Conservation (phyloP, 768 basidiomycete species). For the Leccinellum rugosiceps region DNA sequence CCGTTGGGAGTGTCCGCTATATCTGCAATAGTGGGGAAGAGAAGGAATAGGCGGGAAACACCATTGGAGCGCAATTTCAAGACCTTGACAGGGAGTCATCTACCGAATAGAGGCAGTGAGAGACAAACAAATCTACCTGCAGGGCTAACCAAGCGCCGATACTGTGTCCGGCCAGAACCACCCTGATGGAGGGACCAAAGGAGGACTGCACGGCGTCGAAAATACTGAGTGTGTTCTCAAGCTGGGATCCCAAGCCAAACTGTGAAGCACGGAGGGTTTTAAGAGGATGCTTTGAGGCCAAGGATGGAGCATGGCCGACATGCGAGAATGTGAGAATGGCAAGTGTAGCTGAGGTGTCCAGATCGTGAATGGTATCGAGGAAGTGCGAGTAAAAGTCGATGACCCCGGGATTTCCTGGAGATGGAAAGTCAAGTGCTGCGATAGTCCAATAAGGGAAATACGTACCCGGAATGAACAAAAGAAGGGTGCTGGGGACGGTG, state of each 20-base stretch:
- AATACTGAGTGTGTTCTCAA: constrained; percentile 53
- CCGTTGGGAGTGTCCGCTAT: constrained; percentile 69
- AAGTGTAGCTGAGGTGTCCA: constrained; percentile 33
- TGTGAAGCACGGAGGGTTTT: constrained; percentile 17
- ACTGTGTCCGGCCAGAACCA: constrained; percentile 62
- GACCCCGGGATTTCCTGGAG: constrained; percentile 54
- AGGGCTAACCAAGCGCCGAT: constrained; percentile 69
- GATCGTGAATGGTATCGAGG: constrained; percentile 47
- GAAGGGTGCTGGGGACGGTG: constrained; percentile 27
- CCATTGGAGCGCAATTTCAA: constrained; percentile 42
- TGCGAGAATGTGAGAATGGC: constrained; percentile 62
- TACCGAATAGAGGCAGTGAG: background rate
- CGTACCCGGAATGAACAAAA: constrained; percentile 52
- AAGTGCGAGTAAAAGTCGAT: constrained; percentile 67
- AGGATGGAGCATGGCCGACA: constrained; percentile 56
- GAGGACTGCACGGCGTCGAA: constrained; percentile 40
- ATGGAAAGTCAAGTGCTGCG: background rate
- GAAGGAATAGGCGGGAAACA: constrained; percentile 48
- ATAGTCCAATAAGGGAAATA: background rate
- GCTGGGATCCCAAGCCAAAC: constrained; percentile 45
- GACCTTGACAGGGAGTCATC: constrained; percentile 36
- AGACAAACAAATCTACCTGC: constrained; percentile 41
- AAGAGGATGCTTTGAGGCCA: constrained; percentile 4
- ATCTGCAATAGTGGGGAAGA: constrained; percentile 69
- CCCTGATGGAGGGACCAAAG: constrained; percentile 34